Base-by-base conservation (phyloP, 108 stramenopile genomes). In the Schizochytrium sp. region DNA sequence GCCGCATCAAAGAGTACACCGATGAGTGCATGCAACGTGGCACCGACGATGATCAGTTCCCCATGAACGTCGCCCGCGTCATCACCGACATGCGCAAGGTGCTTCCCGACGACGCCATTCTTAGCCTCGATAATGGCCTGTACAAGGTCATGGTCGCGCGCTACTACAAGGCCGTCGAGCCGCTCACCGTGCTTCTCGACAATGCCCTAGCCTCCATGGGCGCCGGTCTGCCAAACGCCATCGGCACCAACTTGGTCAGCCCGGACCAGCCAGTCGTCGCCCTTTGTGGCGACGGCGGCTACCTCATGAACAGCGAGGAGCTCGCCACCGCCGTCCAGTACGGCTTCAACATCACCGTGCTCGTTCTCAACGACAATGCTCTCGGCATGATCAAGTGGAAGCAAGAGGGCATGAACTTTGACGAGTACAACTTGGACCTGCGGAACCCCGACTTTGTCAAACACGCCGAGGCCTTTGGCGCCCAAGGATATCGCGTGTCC, bases 361-460 rank as follows among this genome's bases (percentile, higher is more conserved):
- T 91, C 48, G 63, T 91, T 29, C 44, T 91, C 43, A 91, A 91
- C 72, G 90, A 91, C 53, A 76, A 89, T 60, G 87, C 90, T 43
- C 87, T 88, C 72, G 90, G 90, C 5, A 91, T 91, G 90, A 91
- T 91, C 88, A 91, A 91, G 72, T 91, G 90, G 90, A 91, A 91
- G 71, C 90, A 91, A 25, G 88, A 25, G 28, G 69, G 60, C 12
- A 51, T 45, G 34, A 88, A 58, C 47, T 89, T 91, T 48, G 90
- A 88, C n/a, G 87, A 91, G 29, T 88, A 44, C 87, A 76, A 76
- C 5, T 55, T 91, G n/a, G 90, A 91, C 60, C 87, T 91, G 23
- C 19, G 63, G 25, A 91, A 91, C 48, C 90, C 90, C 10, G 90
- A 91, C 88, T 89, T 91, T 21, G 88, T 91, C 25, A 60, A 59